Conservation (phyloP, 371 early-diverging fungal genomes). For the Syncephalastrum monosporum region DNA sequence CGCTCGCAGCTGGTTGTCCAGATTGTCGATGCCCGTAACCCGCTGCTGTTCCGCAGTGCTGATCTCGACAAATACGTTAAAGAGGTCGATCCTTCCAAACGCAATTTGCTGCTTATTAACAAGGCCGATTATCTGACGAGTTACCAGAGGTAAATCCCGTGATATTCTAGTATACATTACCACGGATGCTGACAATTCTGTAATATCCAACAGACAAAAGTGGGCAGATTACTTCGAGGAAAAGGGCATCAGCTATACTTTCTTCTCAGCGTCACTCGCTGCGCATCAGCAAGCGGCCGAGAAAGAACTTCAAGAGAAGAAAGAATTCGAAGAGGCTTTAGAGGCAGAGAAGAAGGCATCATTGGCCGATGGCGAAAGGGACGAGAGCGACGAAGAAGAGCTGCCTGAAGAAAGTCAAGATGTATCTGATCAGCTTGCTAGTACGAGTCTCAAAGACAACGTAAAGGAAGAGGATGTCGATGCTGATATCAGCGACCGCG, state of each 20-base stretch:
- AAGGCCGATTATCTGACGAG: constrained; percentile 97
- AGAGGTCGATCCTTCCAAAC: constrained; percentile 85
- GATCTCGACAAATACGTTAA: constrained; percentile 93
- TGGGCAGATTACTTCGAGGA: constrained; percentile 93
- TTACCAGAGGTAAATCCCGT: constrained; percentile 31
- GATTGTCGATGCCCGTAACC: constrained; percentile 99
- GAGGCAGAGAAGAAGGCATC: constrained; percentile 15
- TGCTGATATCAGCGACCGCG: constrained; percentile 7
- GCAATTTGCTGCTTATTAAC: constrained; percentile 90
- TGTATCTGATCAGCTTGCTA: constrained; percentile 2
- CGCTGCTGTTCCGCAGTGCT: constrained; percentile 89
- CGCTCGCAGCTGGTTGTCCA: constrained; percentile 96
- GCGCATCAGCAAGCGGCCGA: constrained; percentile 58
- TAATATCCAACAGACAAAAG: constrained; percentile 28
- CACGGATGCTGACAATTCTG: neutral
- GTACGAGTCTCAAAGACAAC: constrained; percentile 32
- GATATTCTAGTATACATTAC: neutral
- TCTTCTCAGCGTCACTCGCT: constrained; percentile 85
- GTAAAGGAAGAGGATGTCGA: constrained; percentile 30
- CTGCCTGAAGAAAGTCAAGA: neutral
- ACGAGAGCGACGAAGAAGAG: constrained; percentile 13
- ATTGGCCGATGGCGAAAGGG: constrained; percentile 2
- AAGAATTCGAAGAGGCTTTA: constrained; percentile 36
- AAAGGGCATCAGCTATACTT: constrained; percentile 79
- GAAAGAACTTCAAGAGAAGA: constrained; percentile 30